Evolutionary conservation across 192 early-diverging fungal species (phyloP).

Genomic region (Coemansia sp.): DNA sequence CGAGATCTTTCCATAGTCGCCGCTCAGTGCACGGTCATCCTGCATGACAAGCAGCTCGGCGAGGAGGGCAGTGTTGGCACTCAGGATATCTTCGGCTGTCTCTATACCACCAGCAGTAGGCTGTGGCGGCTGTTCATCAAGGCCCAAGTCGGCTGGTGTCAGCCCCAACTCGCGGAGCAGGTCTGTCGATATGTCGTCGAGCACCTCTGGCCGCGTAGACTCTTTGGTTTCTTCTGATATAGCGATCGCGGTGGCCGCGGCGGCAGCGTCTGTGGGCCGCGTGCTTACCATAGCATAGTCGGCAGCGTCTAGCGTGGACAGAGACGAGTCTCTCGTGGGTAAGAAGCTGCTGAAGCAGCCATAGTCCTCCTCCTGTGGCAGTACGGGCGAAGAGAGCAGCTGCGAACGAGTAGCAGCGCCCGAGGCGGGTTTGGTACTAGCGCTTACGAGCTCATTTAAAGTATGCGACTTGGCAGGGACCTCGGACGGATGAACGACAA

Average conservation of each 20-base stretch:
- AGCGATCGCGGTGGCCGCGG: background rate
- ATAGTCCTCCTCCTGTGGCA: constrained; percentile 27
- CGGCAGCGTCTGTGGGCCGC: background rate
- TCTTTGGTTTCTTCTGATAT: background rate
- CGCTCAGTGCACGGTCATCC: constrained; percentile 32
- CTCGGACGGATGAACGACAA: constrained; percentile 43
- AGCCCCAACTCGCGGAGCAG: constrained; percentile 22
- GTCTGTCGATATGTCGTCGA: constrained; percentile 15
- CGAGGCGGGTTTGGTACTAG: background rate
- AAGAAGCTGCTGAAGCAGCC: constrained; percentile 49
- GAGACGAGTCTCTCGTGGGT: constrained; percentile 38
- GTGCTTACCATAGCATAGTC: constrained; percentile 1
- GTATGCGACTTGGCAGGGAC: constrained; percentile 10
- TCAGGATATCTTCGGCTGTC: constrained; percentile 34
- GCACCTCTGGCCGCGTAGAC: background rate
- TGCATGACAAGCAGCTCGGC: constrained; percentile 33
- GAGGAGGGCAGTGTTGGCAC: constrained; percentile 29
- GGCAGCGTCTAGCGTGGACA: constrained; percentile 11
- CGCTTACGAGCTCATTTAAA: constrained; percentile 26
- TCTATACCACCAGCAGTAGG: constrained; percentile 6
- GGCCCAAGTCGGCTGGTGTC: constrained; percentile 19
- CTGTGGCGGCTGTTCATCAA: background rate
- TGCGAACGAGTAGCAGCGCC: background rate
- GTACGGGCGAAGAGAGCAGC: background rate
- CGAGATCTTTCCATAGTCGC: constrained; percentile 25